These are phyloP conservation scores for Crucihimalaya himalaica DNA, from an alignment of 345 rosid genomes.

Conservation along the genomic window DNA sequence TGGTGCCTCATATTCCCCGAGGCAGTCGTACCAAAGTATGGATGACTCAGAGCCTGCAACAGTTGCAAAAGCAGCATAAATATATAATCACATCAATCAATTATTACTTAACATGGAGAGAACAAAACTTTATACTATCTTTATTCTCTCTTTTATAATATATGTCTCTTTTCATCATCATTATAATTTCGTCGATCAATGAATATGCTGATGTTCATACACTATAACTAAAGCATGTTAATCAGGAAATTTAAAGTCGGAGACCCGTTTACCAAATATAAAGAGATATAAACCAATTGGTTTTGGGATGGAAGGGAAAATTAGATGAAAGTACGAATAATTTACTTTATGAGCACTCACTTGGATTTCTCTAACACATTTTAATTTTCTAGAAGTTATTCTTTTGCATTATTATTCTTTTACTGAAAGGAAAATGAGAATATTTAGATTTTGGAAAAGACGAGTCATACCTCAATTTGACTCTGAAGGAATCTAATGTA, in stretches of 20 bases:
- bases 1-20: conserved; percentile 65
- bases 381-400: background rate
- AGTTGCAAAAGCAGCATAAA: conserved; percentile 14
- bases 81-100: conserved; percentile 37
- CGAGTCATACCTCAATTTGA: conserved; percentile 87
- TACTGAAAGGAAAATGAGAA: conserved; percentile 25
- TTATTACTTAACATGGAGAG: conserved; percentile 31
- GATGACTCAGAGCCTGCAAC: conserved; percentile 90
- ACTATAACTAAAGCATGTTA: background rate
- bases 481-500: conserved; percentile 99
- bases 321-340: background rate
- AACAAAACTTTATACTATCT: conserved; percentile 33
- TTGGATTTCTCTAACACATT: conserved; percentile 4
- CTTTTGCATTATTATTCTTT: background rate
- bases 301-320: background rate
- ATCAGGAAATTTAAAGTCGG: background rate
- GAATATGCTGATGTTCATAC: background rate
- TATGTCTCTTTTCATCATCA: background rate
- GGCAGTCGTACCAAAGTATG: conserved; percentile 77
- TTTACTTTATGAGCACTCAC: background rate
- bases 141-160: background rate
- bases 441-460: conserved; percentile 34
- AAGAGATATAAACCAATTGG: background rate
- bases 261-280: conserved; percentile 6
- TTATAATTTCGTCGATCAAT: background rate